Evolutionary conservation across 371 early-diverging fungal genomes (phyloP), one percentile per base, ranked within the genome.

Genomic region (Nosema granulosis): DNA sequence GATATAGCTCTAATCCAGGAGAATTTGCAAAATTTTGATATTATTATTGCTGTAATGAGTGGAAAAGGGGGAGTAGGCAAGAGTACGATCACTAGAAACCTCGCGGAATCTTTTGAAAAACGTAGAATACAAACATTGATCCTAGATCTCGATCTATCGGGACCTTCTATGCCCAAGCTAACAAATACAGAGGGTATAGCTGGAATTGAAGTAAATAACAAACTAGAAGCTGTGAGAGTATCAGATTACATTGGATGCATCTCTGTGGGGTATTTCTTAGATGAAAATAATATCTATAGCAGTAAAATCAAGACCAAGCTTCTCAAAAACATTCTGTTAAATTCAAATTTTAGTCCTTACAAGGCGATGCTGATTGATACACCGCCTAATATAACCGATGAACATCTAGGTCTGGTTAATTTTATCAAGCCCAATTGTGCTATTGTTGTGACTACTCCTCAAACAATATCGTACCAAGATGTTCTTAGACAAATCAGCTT

Each of bases 11-110:
- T 86, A 34, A 67, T 69, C 2, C 80, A 74, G 52, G 78, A 75
- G 66, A n/a, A n/a, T n/a, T n/a, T n/a, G n/a, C n/a, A n/a, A n/a
- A n/a, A n/a, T n/a, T n/a, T n/a, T n/a, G n/a, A n/a, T 85, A 83
- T 62, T 22, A 54, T 20, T 65, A 92, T 98, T 80, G 90, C 94
- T 32, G 94, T 97, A 84, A 91, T 96, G 62, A 96, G 98, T 86
- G 89, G 88, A 31, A 89, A 87, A 63, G 88, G 88, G 35, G 92
- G 93, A 68, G 98, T 96, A 85, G 98, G 97, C 87, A 96, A 96
- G 38, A 95, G 91, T 67, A 96, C 95, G 0, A 92, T 97, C 0
- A 35, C 71, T 1, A 26, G 68, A 20, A 70, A 68, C 22, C 59
- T 82, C 29, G 63, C 80, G 38, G 57, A 63, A 34, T 32, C 0